Evolutionary conservation across 2,329 filamentous ascomycete genomes (phyloP), one percentile per base, ranked within the genome.

Genomic region (Xylogone sp.): DNA sequence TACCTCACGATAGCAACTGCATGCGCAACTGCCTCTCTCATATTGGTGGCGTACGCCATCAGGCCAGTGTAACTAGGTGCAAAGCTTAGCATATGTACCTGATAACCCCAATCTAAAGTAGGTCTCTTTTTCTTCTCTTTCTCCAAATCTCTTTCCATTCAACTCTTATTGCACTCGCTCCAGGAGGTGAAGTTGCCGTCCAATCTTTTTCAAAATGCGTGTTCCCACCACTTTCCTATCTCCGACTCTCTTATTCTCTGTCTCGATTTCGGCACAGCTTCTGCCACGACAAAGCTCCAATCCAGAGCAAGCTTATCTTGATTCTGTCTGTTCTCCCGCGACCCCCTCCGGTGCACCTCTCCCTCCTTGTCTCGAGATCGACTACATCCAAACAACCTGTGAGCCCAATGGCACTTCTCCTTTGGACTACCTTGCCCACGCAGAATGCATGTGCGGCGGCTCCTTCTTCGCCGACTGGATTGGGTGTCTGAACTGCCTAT

Each of bases 401-500:
- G 52, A 49, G 3, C 62, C 68, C 46, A 70, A 71, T 53, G 65
- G 65, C 52, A 68, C 65, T 3, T 48, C 51, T 0, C 56, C 65
- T 3, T 57, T 64, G 18, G 62, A 54, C 18, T 61, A 63, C 34
- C 43, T 59, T 18, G 64, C 65, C 1, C 61, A 66, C 56, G 64
- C 65, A 13, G 54, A 68, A 57, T 73, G 73, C 61, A 71, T 75
- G 65, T 77, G 74, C 62, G 61, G 60, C 9, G 69, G 73, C 34
- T 68, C 65, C 51, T 75, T 68, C 65, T 76, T 76, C 61, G 34
- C 54, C 22, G 69, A 74, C 53, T 75, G 72, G 71, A 49, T 63
- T 9, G 69, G 65, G 47, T 76, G 73, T 59, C 68, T 72, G 27
- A 53, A 65, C 27, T 77, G 73, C 56, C 63, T 74, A 13, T 63